phyloP scores from a whole-genome alignment of 2,329 filamentous ascomycete species.

The Clonostachys solani region DNA sequence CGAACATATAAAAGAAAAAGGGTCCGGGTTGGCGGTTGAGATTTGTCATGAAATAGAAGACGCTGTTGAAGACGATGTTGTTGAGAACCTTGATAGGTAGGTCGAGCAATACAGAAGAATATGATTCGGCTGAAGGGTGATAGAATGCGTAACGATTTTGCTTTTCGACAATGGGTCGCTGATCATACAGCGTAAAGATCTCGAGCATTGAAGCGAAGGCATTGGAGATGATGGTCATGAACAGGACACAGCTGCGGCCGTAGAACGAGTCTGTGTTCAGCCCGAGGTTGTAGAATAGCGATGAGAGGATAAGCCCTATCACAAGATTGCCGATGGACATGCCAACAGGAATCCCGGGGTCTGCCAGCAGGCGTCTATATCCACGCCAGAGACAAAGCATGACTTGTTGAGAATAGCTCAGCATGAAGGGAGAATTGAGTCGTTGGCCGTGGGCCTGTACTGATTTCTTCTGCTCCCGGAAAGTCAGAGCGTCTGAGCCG shows the following conservation, averaged over 20 bases:
- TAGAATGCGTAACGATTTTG: conserved; percentile 45
- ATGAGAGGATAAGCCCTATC: conserved; percentile 57
- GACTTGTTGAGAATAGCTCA: conserved; percentile 50
- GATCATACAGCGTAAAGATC: conserved; percentile 36
- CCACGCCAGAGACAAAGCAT: conserved; percentile 43
- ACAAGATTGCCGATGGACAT: conserved; percentile 42
- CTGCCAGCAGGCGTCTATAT: conserved; percentile 47
- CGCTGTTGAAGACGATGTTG: conserved; percentile 45
- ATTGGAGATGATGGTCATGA: conserved; percentile 57
- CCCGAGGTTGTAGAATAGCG: conserved; percentile 51
- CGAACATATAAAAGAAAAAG: conserved; percentile 55
- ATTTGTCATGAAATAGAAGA: conserved; percentile 11
- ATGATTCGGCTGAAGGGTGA: conserved; percentile 46
- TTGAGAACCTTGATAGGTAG: conserved; percentile 53
- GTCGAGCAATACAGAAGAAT: conserved; percentile 49
- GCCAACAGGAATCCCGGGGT: conserved; percentile 41
- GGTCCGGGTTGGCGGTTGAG: conserved; percentile 1
- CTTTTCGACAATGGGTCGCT: conserved; percentile 44
- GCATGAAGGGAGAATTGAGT: conserved; percentile 51
- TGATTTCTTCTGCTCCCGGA: conserved; percentile 43
- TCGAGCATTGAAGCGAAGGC: conserved; percentile 54
- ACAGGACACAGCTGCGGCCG: conserved; percentile 50
- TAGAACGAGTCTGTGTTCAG: conserved; percentile 47
- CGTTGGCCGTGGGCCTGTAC: conserved; percentile 49
- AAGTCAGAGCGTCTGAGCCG: conserved; percentile 23